Evolutionary conservation across 345 rosid genomes (phyloP), one percentile per base, ranked within the genome.

Genomic region (Carallia brachiata): DNA sequence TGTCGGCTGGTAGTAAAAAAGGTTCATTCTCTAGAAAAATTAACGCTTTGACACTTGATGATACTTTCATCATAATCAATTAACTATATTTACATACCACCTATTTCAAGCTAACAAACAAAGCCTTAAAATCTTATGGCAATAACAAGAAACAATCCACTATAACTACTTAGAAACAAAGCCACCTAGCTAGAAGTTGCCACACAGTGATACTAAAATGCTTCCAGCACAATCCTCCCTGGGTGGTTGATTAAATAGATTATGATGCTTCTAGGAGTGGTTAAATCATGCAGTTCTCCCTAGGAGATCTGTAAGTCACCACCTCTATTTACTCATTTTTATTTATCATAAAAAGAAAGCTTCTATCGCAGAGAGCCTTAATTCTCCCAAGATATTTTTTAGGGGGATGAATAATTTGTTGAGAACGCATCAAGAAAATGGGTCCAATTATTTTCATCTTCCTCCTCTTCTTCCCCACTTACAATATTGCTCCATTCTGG

Each of bases 361-460:
- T 23, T 23, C 23, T 23, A 23, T 23, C 23, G 23, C 23, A 1
- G 60, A 56, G 12, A 56, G 71, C 37, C 36, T 0, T 27, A 7
- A 63, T 17, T 34, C 36, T 4, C 52, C 15, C 12, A 23, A 47
- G 9, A 66, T 72, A 68, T 13, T 10, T 44, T 12, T 44, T 15
- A 44, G 2, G 16, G 87, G 74, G 84, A 79, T 55, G 81, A 70
- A 23, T 80, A 77, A 82, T 81, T 84, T 34, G 89, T 61, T 2
- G 90, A 83, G 70, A 88, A 76, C 44, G 90, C 79, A 79, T 88
- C 83, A 62, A 93, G 83, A 78, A 84, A 86, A 65, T 85, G 77
- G 62, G 75, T 74, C 97, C 97, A 92, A 70, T 78, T 83, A 44
- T 90, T 86, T 4, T 81, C 85, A 52, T 88, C 88, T 7, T 88